Conservation (phyloP, 139 green algal genomes). For the Chlamydomonas sp. region DNA sequence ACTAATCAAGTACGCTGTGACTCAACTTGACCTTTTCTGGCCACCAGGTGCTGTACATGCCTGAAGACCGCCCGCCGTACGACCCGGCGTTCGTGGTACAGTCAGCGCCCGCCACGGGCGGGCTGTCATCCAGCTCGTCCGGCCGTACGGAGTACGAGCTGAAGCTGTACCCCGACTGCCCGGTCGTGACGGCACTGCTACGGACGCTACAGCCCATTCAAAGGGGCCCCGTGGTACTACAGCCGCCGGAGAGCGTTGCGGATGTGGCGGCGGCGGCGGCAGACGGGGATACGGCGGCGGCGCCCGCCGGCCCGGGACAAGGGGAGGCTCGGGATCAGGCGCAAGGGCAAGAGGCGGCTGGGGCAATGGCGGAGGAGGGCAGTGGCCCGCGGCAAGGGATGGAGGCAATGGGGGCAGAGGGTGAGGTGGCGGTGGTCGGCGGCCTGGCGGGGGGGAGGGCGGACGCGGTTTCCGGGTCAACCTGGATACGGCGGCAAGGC, state of each 20-base stretch:
- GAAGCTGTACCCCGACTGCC: background rate
- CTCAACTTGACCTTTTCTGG: too few species aligned
- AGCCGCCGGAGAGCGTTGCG: background rate
- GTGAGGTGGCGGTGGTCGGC: background rate
- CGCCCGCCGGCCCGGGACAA: background rate
- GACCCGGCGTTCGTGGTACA: conserved; percentile 34
- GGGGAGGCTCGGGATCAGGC: too few species aligned
- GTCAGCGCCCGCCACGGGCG: background rate
- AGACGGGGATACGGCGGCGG: background rate
- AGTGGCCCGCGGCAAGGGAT: background rate
- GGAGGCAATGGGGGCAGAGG: background rate
- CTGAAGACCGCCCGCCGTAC: conserved; percentile 31
- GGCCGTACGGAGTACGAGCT: conserved; percentile 21
- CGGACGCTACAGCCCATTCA: conserved; percentile 26
- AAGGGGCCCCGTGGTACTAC: background rate
- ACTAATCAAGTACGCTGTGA: too few species aligned
- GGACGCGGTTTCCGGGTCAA: background rate
- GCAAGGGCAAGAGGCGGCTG: too few species aligned
- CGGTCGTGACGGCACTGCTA: background rate
- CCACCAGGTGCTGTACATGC: conserved; percentile 35
- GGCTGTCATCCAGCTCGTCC: background rate
- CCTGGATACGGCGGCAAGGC: background rate
- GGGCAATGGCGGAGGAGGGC: too few species aligned
- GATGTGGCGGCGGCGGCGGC: background rate
- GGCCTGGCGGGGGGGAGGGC: too few species aligned